Conservation (phyloP, 495 filamentous ascomycete species). For the Penicillium parvum region DNA sequence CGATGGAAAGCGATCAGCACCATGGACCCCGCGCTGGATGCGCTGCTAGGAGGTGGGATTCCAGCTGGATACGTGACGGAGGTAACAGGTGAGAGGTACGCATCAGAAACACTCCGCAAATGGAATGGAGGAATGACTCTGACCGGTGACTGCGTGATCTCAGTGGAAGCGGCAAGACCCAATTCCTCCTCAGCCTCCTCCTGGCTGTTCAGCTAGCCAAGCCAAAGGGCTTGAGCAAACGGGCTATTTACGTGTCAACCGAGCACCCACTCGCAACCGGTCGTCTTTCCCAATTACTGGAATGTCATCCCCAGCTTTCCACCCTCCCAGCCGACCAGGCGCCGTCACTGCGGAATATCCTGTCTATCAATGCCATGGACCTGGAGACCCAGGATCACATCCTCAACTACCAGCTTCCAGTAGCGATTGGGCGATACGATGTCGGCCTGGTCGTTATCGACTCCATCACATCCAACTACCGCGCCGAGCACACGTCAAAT, state of each 20-base stretch:
- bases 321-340: slow-evolving; percentile 39
- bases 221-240: slow-evolving; percentile 61
- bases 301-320: slow-evolving; percentile 58
- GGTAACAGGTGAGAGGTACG: slow-evolving; percentile 81
- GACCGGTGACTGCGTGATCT: slow-evolving; percentile 12
- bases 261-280: slow-evolving; percentile 77
- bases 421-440: slow-evolving; percentile 68
- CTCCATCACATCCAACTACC: slow-evolving; percentile 89
- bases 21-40: slow-evolving; percentile 69
- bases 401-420: slow-evolving; percentile 81
- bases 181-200: slow-evolving; percentile 83
- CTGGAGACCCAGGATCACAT: slow-evolving; percentile 96
- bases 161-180: slow-evolving; percentile 92
- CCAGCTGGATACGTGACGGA: slow-evolving; percentile 81
- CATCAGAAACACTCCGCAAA: background rate
- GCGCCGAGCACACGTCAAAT: slow-evolving; percentile 65
- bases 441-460: slow-evolving; percentile 83
- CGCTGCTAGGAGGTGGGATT: slow-evolving; percentile 77
- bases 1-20: slow-evolving; percentile 70
- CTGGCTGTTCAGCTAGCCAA: slow-evolving; percentile 75
- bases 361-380: slow-evolving; percentile 81
- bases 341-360: slow-evolving; percentile 64
- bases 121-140: slow-evolving; percentile 4
- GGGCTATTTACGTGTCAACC: slow-evolving; percentile 91
- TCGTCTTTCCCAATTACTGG: slow-evolving; percentile 72